Base-by-base conservation (phyloP, 2,329 filamentous ascomycete genomes). In the Didymella segeticola region DNA sequence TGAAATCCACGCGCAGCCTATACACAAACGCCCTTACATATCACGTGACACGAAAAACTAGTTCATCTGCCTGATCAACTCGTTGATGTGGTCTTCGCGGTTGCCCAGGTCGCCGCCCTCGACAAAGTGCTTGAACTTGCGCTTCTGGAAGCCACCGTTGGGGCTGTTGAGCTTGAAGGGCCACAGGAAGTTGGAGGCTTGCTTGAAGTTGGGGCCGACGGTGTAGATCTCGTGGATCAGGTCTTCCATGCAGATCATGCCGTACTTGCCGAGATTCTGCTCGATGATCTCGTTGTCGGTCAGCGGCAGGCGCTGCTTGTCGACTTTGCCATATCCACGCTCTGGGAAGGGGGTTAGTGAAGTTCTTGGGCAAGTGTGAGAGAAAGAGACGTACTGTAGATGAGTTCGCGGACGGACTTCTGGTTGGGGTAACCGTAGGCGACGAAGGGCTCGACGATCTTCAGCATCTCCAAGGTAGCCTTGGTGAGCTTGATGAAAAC, bases 91-190 rank as follows among this genome's bases (percentile, higher is more conserved):
- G 75, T 98, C 93, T 86, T 99, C 95, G 69, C 95, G 90, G 88
- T 99, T 98, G 79, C 95, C 95, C 72, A 96, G 84, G 81, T 99
- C 95, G 89, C 95, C 95, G 81, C 93, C 95, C 86, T 97, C 90
- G 63, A 98, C 90, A 84, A 91, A 98, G 85, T 98, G 93, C 86
- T 92, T 95, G 88, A 98, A 98, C 86, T 98, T 99, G 82, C 95
- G 86, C 73, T 89, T 81, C 72, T 89, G 89, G 91, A 98, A 99
- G 66, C 95, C 93, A 79, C 95, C 95, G 71, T 83, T 98, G 77
- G 95, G 95, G 88, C 96, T 97, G 87, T 87, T 92, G 70, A 99
- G 90, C 90, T 99, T 98, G 89, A 99, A 99, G 77, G 95, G 95
- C 95, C 95, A 99, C 70, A 98, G 83, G 88, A 98, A 98, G 89